These are phyloP conservation scores for Spathaspora passalidarum DNA, from an alignment of 805 yeast species.

Conservation along the genomic window DNA sequence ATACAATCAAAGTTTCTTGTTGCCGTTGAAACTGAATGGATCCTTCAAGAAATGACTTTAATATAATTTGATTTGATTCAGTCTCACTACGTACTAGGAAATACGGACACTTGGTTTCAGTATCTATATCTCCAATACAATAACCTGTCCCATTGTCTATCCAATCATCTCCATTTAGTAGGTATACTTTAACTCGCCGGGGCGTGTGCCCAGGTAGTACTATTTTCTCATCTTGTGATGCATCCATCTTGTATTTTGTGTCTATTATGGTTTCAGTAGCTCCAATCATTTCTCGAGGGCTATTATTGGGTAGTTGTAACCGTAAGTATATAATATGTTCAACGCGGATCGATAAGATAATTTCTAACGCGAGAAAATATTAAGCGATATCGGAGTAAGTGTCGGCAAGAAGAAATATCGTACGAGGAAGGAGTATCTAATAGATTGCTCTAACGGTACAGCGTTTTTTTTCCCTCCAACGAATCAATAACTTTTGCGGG, in stretches of 20 bases:
- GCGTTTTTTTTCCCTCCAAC: no score
- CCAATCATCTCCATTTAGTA: constrained; percentile 82
- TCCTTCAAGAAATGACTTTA: constrained; percentile 69
- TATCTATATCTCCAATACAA: constrained; percentile 67
- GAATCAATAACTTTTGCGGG: no score
- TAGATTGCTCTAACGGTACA: no score
- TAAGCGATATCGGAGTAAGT: background rate
- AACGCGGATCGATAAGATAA: constrained; percentile 1
- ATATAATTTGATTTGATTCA: constrained; percentile 53
- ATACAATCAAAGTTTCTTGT: constrained; percentile 89
- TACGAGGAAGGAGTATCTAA: background rate
- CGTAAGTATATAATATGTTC: background rate
- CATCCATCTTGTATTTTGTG: background rate
- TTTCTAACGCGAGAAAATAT: background rate
- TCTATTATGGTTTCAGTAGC: background rate
- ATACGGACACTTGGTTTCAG: constrained; percentile 42
- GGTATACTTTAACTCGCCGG: constrained; percentile 87
- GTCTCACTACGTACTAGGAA: constrained; percentile 73
- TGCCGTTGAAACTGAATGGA: constrained; percentile 85
- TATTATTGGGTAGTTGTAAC: no score
- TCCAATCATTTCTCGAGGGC: background rate
- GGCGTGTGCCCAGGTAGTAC: constrained; percentile 30
- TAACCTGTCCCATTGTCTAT: constrained; percentile 89
- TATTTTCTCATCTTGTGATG: background rate
- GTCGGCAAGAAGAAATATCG: background rate